Conservation (phyloP, 1,284 basidiomycete genomes). For the Cutaneotrichosporon cavernicola region DNA sequence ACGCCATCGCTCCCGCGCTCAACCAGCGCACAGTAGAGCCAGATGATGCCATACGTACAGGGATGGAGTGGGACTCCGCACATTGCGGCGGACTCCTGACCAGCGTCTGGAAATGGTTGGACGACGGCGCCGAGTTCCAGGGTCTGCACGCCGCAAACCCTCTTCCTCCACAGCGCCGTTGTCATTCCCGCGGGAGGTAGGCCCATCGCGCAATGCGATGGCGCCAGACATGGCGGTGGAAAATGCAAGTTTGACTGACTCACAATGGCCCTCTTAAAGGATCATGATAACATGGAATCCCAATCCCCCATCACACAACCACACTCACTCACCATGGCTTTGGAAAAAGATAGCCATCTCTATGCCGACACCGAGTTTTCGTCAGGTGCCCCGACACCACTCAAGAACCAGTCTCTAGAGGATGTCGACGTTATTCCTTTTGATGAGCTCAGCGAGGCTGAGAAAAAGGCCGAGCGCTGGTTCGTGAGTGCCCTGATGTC, state of each 20-base stretch:
- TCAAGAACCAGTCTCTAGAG: conserved; percentile 1
- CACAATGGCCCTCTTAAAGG: background rate
- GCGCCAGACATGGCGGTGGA: background rate
- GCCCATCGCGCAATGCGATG: background rate
- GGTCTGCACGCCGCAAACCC: background rate
- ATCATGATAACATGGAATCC: background rate
- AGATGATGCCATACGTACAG: background rate
- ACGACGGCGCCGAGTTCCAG: background rate
- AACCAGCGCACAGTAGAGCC: too few species aligned
- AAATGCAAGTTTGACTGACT: too few species aligned
- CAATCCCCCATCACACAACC: background rate
- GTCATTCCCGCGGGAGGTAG: background rate
- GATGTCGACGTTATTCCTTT: background rate
- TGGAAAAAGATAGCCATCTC: background rate
- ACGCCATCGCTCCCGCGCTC: background rate
- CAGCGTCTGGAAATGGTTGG: background rate
- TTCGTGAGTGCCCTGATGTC: conserved; percentile 4
- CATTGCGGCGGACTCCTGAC: background rate
- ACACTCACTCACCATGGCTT: background rate
- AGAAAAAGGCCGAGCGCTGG: conserved; percentile 16
- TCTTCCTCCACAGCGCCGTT: background rate
- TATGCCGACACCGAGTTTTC: background rate
- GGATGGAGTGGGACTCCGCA: background rate
- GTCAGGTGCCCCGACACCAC: conserved; percentile 4
- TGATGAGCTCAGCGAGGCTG: conserved; percentile 14